Evolutionary conservation across 1,284 basidiomycete species (phyloP), one percentile per base, ranked within the genome.

Genomic region (Ganoderma leucocontextum): DNA sequence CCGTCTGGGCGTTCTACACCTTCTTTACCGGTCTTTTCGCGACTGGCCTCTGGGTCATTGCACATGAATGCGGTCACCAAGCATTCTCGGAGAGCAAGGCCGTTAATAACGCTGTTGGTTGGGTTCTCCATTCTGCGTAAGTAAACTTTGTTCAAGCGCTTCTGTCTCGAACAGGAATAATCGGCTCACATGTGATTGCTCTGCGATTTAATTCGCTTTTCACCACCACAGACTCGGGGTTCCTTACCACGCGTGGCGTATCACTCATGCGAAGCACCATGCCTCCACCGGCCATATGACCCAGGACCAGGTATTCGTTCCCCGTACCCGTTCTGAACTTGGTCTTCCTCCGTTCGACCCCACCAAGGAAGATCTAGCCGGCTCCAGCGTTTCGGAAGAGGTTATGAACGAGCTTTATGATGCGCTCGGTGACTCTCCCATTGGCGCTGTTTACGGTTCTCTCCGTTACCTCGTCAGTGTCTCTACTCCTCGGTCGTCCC

Each of bases 171-270:
- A 59, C 29, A 38, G 57, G 36, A 38, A 59, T 59, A 22, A 38
- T 38, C 57, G 35, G 68, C 73, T 71, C 60, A 76, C 75, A 77
- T 77, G 72, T 81, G 78, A 78, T 77, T 76, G 73, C 77, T 70
- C 76, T 72, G 71, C 65, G 47, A 36, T 64, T 62, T 29, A 68
- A 64, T 68, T 60, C 53, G 25, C 44, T n/a, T 47, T 44, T 44
- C n/a, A 19, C 42, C 22, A 33, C 15, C 39, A 55, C 52, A 94
- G 92, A 67, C 89, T 99, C 62, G 92, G 98, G 64, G 97, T 99
- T 17, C 97, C 98, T 12, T 99, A 97, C 84, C 97, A 99, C 80
- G 95, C 96, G 29, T 99, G 98, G 98, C 89, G 96, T 72, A 97
- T 99, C 80, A 95, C 93, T 4, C 97, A 99, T 81, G 96, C 90